Evolutionary conservation across 257 asterid genomes (phyloP).

Genomic region (Solanum acaule): DNA sequence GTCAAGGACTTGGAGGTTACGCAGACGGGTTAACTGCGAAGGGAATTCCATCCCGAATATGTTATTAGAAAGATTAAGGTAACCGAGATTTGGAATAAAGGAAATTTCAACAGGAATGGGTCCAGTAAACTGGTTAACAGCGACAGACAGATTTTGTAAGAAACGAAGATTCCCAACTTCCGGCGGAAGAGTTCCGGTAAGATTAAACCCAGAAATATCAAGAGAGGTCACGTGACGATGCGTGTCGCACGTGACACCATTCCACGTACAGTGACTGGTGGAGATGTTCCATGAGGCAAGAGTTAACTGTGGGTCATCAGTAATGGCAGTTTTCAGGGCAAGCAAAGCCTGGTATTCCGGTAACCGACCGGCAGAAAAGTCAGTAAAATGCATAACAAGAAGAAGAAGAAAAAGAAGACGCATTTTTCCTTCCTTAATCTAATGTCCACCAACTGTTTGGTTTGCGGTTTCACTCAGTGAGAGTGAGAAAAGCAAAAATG

Average conservation of each 20-base stretch:
- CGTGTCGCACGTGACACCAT: conserved; percentile 67
- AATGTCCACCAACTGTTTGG: neutral
- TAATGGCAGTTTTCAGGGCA: conserved; percentile 52
- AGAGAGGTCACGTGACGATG: conserved; percentile 56
- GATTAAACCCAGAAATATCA: conserved; percentile 53
- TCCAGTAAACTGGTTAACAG: conserved; percentile 50
- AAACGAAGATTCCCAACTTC: conserved; percentile 53
- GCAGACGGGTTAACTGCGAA: conserved; percentile 29
- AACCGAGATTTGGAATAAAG: conserved; percentile 34
- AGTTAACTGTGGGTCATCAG: conserved; percentile 60
- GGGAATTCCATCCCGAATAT: conserved; percentile 52
- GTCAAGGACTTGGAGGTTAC: conserved; percentile 55
- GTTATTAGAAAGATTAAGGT: conserved; percentile 71
- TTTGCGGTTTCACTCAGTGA: neutral
- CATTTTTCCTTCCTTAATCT: conserved; percentile 23
- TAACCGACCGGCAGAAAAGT: conserved; percentile 21
- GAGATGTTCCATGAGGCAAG: conserved; percentile 52
- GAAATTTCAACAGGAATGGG: conserved; percentile 57
- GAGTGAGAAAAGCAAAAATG: neutral
- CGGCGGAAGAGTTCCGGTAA: conserved; percentile 50
- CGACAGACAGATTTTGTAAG: conserved; percentile 51
- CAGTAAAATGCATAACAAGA: conserved; percentile 25
- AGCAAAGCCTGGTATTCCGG: conserved; percentile 55
- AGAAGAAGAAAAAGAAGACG: conserved; percentile 34
- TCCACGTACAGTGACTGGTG: conserved; percentile 64